Base-by-base conservation (phyloP, 768 basidiomycete genomes). In the Leccinum truebloodii region DNA sequence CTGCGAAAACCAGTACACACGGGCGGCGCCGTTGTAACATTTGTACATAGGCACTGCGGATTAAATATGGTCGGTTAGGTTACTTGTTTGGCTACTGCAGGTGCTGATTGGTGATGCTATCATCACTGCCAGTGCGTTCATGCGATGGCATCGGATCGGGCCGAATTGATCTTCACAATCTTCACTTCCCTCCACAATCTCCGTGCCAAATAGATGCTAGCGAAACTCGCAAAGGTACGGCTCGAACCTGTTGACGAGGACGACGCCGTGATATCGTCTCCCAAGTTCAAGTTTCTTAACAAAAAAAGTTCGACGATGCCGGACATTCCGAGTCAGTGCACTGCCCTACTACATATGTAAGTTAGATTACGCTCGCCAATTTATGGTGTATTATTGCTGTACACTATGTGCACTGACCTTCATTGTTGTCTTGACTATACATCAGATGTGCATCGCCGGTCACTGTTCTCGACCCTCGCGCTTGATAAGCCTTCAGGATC, bases 11-110 rank as follows among this genome's bases (percentile, higher is more conserved):
- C 34, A 35, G 34, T 35, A 35, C 34, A 35, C 34, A 35, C 34
- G 12, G 12, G 10, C 32, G 32, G 32, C 10, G 34, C 12, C 34
- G 12, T 35, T 35, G 34, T 35, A 6, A 35, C 34, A 0, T 35
- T 35, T 35, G 34, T 35, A 2, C 12, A 32, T 32, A 34, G 34
- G 34, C 34, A 35, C 34, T 35, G 34, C 34, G 34, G 34, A 35
- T 75, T 94, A 39, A 94, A 92, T 75, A 88, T 92, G 89, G 90
- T 91, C 90, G 54, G 58, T 86, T 4, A 32, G 39, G 18, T 12
- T 18, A 41, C n/a, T 54, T 6, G 22, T 24, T 54, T 3, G 6
- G 34, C 34, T 37, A 39, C 50, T 12, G 44, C 14, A 30, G 14
- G 28, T 34, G 16, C 62, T 70, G 48, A 66, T 50, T 55, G 59